These are phyloP conservation scores for Amaranthus tricolor DNA, from an alignment of 179 eudicot genomes.

Conservation along the genomic window DNA sequence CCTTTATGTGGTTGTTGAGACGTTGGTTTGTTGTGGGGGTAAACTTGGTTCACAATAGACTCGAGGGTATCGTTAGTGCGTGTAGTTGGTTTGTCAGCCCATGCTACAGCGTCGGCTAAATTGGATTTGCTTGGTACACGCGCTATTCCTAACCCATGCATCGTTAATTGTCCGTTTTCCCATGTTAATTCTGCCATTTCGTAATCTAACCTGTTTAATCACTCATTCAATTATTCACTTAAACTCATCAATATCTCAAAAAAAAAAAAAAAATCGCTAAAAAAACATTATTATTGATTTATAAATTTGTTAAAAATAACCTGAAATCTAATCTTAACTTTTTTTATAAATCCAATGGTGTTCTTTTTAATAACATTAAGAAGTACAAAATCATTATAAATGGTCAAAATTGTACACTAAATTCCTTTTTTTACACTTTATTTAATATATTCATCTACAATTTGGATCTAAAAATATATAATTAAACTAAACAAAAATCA, in stretches of 20 bases:
- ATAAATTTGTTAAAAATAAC: no score
- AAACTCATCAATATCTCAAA: not conserved
- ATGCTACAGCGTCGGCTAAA: slow-evolving; percentile 13
- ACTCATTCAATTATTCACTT: not conserved
- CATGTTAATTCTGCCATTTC: slow-evolving; percentile 79
- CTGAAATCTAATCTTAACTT: no score
- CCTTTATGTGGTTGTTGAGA: slow-evolving; percentile 4
- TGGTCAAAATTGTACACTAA: no score
- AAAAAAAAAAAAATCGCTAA: not conserved
- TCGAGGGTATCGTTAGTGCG: slow-evolving; percentile 64
- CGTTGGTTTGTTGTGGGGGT: slow-evolving; percentile 26
- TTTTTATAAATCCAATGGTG: no score
- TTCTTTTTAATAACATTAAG: no score
- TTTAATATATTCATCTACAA: no score
- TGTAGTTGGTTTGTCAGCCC: slow-evolving; percentile 37
- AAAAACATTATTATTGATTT: not conserved
- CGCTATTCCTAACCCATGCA: slow-evolving; percentile 62
- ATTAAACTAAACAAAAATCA: no score
- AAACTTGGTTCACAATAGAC: slow-evolving; percentile 71
- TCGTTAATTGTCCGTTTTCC: slow-evolving; percentile 77
- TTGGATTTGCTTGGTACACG: slow-evolving; percentile 41
- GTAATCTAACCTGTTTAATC: slow-evolving; percentile 49
- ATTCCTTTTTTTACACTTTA: no score
- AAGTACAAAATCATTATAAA: no score
- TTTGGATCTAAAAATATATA: no score